A percentile compares a stretch with the other conserved stretches of the same genome.
Evolutionary conservation across 1,284 basidiomycete species (phyloP).

Genomic region (Pseudozyma thailandica): DNA sequence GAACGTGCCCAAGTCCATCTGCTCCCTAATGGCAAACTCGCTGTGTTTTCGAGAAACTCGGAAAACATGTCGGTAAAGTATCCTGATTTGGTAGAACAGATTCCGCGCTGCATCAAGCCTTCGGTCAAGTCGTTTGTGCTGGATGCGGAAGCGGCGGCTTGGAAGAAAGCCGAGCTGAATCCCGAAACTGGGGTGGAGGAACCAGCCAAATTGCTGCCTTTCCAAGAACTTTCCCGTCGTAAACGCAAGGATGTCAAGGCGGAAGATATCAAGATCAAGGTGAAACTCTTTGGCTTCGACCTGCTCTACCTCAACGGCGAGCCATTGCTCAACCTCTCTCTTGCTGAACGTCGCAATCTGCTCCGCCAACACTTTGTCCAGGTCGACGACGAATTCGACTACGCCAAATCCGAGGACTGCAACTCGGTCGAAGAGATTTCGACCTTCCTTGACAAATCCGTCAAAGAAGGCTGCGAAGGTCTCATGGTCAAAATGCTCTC

Average conservation of each 20-base stretch:
- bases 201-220: slow-evolving; percentile 81
- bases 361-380: slow-evolving; percentile 82
- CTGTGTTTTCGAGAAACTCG: slow-evolving; percentile 94
- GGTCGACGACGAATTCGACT: slow-evolving; percentile 89
- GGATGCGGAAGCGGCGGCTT: slow-evolving; percentile 95
- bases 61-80: slow-evolving; percentile 99
- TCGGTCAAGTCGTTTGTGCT: slow-evolving; percentile 87
- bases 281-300: slow-evolving; percentile 95
- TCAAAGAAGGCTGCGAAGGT: slow-evolving; percentile 97
- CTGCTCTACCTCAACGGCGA: slow-evolving; percentile 92
- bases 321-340: slow-evolving; percentile 36
- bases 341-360: slow-evolving; percentile 75
- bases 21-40: slow-evolving; percentile 70
- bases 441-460: slow-evolving; percentile 90
- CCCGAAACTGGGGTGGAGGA: slow-evolving; percentile 27
- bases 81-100: slow-evolving; percentile 92
- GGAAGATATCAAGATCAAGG: slow-evolving; percentile 93
- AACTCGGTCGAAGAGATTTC: slow-evolving; percentile 94
- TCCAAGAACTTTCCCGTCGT: slow-evolving; percentile 93
- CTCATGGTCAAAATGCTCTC: slow-evolving; percentile 98
- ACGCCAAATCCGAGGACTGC: slow-evolving; percentile 89
- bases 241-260: slow-evolving; percentile 98
- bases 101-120: slow-evolving; percentile 76
- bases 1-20: slow-evolving; percentile 82
- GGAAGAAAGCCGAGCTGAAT: slow-evolving; percentile 76